Base-by-base conservation (phyloP, 129 eudicot species). In the Ambrosia artemisiifolia region DNA sequence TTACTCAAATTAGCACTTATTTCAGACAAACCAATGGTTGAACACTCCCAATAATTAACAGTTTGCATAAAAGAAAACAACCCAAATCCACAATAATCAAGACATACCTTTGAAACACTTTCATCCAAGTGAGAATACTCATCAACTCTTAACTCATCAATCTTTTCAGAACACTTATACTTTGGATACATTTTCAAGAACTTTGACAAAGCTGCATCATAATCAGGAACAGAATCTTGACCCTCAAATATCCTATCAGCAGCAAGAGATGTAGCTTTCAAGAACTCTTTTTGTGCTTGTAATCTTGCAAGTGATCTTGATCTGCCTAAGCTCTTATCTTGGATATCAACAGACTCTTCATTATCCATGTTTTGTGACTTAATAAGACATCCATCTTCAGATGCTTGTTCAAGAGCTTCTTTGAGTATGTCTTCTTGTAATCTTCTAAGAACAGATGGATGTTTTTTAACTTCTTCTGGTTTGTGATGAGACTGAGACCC, bases 321-420 rank as follows among this genome's bases (percentile, higher is more conserved):
- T 75, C 84, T 76, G 20, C 84, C 89, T 75, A 85, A 74, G 54
- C 80, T 77, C 9, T 78, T 59, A 11, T 81, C 85, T 74, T 81
- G 81, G 36, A 51, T 57, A 10, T 73, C 87, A 63, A 79, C 18
- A 10, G 70, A 35, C 10, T 85, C 89, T 62, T 61, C 55, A 63
- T 67, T 63, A 62, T 85, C 89, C 35, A 85, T 79, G 7, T 75
- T 77, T 56, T 71, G 82, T 19, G 90, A 85, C 66, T 83, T 88
- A 6, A 75, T 56, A 24, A 88, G 74, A 43, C 84, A 85, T 72
- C 90, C 90, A 83, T 88, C 79, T 74, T 88, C 95, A 80, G 90
- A 88, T 16, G 95, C 95, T 83, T 88, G 83, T 62, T 88, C 90
- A 28, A 88, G 90, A 67, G 95, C 95, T 75, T 88, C 88, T 28